Evolutionary conservation across 2,329 filamentous ascomycete genomes (phyloP).

Genomic region (Hortaea werneckii): DNA sequence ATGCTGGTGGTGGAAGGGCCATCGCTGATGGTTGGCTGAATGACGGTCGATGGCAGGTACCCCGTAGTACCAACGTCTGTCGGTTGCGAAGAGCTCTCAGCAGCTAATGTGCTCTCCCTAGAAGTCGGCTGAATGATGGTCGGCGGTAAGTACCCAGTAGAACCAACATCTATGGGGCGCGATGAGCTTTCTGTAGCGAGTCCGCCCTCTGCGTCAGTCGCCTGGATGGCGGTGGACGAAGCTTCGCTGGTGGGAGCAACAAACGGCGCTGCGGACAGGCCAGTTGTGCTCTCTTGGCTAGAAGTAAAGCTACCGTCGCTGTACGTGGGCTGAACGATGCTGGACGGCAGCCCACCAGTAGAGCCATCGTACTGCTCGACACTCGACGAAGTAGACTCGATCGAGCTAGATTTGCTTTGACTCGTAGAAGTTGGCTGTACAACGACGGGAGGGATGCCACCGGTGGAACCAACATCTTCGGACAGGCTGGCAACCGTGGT

Average conservation of each 20-base stretch:
- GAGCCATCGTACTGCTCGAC: not conserved
- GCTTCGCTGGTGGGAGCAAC: no score
- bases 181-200: no score
- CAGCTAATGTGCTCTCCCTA: not conserved
- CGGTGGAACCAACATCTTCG: not conserved
- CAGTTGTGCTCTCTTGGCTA: not conserved
- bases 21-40: not conserved
- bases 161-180: not conserved
- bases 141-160: not conserved
- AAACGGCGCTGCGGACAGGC: not conserved
- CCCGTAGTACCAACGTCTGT: not conserved
- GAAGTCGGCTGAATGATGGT: not conserved
- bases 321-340: not conserved
- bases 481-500: not conserved
- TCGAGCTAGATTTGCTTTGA: not conserved
- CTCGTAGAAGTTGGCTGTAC: not conserved
- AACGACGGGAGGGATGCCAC: not conserved
- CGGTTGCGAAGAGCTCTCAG: not conserved
- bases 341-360: not conserved
- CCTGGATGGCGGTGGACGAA: no score
- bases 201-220: no score
- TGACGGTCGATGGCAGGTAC: not conserved
- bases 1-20: not conserved
- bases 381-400: not conserved
- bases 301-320: not conserved